These are phyloP conservation scores for Saccharomycopsis sp. DNA, from an alignment of 805 yeast species.

Conservation along the genomic window DNA sequence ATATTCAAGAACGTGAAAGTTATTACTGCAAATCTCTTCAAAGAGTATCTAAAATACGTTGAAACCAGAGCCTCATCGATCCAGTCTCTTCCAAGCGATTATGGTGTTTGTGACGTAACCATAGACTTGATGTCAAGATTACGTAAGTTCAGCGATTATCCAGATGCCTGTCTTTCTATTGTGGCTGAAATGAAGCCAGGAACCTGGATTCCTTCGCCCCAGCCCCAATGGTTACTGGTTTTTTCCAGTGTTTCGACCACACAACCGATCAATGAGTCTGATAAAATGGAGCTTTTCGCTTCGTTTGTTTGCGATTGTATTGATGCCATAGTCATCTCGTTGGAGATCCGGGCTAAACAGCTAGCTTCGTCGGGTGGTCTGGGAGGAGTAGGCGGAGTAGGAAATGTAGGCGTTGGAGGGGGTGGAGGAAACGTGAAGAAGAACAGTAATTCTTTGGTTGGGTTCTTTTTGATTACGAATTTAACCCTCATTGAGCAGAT, in stretches of 20 bases:
- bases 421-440: conserved; percentile 8
- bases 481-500: conserved; percentile 69
- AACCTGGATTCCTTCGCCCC: conserved; percentile 58
- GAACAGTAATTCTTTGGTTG: conserved; percentile 38
- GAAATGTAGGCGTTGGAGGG: not conserved
- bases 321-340: conserved; percentile 59
- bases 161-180: conserved; percentile 41
- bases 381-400: not conserved
- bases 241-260: conserved; percentile 44
- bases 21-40: conserved; percentile 37
- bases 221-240: conserved; percentile 46
- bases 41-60: conserved; percentile 50
- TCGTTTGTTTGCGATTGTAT: conserved; percentile 71
- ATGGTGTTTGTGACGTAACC: conserved; percentile 63
- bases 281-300: conserved; percentile 48
- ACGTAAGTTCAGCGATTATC: conserved; percentile 57
- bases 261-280: conserved; percentile 32
- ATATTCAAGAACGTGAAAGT: conserved; percentile 24
- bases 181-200: conserved; percentile 52
- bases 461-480: conserved; percentile 66
- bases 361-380: conserved; percentile 24
- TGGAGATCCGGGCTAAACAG: conserved; percentile 53
- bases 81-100: conserved; percentile 52
- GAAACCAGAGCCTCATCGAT: conserved; percentile 41
- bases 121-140: conserved; percentile 67